Evolutionary conservation across 805 yeast genomes (phyloP), one percentile per base, ranked within the genome.

Genomic region (Yamadazyma tumulicola): DNA sequence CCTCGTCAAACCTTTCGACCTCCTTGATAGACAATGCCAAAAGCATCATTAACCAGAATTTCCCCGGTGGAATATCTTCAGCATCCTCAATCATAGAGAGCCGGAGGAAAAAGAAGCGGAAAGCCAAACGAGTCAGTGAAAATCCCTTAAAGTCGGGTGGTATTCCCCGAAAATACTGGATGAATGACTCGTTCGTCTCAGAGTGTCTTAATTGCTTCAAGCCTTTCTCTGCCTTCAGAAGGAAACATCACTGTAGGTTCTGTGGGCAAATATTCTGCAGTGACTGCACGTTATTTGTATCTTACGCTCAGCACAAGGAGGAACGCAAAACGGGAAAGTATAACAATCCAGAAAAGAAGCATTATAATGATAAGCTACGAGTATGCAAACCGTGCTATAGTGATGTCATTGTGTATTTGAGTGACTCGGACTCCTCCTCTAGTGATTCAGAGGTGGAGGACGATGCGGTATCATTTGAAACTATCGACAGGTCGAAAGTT

Each of bases 221-320:
- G 35, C 75, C 77, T 3, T 91, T 91, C 52, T 76, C 84, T 1
- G 83, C 97, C 0, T 89, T 88, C 60, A 66, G 96, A 54, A 69
- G 98, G 46, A 84, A 85, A 45, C 98, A 91, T 54, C 98, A 91
- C 58, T 91, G 98, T 52, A 67, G 98, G 35, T 79, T 91, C 22
- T 91, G 98, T 60, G 98, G 98, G 2, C 96, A 89, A 56, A 89
- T 91, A 31, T 91, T 89, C 52, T 91, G 98, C 57, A 72, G 83
- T 28, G 69, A 73, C 7, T 91, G 98, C 57, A 86, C 96, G 0
- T 61, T 75, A 3, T 74, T 87, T 47, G 64, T 49, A 62, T 86
- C 49, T 51, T 83, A 40, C 86, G 93, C 31, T 23, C 67, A 65
- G 39, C 69, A 67, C 40, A 64, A 62, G 34, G 67, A 61, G 34